Evolutionary conservation across 169 alveolate species (phyloP), one percentile per base, ranked within the genome.

Genomic region (Plasmodium chabaudi): DNA sequence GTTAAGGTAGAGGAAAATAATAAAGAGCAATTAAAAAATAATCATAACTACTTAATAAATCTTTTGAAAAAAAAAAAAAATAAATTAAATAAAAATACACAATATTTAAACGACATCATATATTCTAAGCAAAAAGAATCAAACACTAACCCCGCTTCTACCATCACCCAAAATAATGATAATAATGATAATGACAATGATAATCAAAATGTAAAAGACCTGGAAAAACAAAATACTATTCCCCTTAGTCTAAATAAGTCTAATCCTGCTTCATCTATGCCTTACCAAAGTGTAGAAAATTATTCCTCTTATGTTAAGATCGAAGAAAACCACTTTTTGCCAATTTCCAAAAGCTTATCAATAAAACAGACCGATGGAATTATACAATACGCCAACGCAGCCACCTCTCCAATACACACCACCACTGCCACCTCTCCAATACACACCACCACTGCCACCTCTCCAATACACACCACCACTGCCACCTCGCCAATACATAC

Each of bases 11-110:
- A 79, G 49, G 82, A 79, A 79, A 53, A 79, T 44, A 79, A 79
- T 59, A 53, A 79, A 70, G 82, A 79, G 6, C 65, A 79, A 56
- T 64, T 79, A 59, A 67, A 65, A 67, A 44, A n/a, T 51, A 25
- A 79, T 51, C 65, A 79, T 65, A 79, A 64, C 51, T 51, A 64
- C 39, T 27, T 79, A 27, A 6, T 34, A 17, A 79, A 79, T 51
- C 34, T 79, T 23, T 79, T 79, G 57, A 79, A 79, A 65, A 79
- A 55, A 53, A 79, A 79, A 79, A 79, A 65, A 46, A 79, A 46
- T 53, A 27, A 64, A 13, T 68, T 79, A 79, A 42, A 15, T 57
- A 65, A 65, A 25, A 79, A 65, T 69, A 55, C 65, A 61, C 21
- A 65, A 23, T 46, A 51, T 51, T 79, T 79, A 79, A 79, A 64